phyloP scores from a whole-genome alignment of 805 yeast genomes.

The Candida golubevii region DNA sequence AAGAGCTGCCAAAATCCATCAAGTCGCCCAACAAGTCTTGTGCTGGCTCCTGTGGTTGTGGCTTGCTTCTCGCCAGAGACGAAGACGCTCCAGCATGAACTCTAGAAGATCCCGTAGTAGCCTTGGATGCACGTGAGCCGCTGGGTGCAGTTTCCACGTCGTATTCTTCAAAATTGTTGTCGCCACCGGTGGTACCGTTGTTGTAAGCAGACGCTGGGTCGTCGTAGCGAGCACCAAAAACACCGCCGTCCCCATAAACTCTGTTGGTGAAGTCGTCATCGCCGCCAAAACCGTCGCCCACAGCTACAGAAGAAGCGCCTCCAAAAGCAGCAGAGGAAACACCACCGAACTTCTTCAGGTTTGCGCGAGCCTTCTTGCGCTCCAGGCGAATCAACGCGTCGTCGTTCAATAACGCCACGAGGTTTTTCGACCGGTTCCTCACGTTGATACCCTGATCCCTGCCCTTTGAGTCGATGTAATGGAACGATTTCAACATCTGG shows the following conservation, averaged over 20 bases:
- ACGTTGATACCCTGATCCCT: conserved; percentile 95
- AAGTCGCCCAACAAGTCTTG: conserved; percentile 49
- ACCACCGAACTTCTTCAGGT: conserved; percentile 78
- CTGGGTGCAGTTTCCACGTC: conserved; percentile 35
- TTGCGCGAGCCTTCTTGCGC: conserved; percentile 85
- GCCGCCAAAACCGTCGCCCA: conserved; percentile 28
- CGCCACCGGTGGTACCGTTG: conserved; percentile 31
- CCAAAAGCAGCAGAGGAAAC: conserved; percentile 55
- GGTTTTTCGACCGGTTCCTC: conserved; percentile 80
- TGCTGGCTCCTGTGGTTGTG: conserved; percentile 24
- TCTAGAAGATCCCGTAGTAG: conserved; percentile 36
- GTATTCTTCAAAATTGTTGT: conserved; percentile 57
- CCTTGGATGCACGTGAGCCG: conserved; percentile 18
- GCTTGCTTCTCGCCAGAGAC: conserved; percentile 20
- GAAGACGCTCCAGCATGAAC: conserved; percentile 24
- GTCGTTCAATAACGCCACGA: conserved; percentile 68
- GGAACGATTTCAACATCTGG: conserved; percentile 87
- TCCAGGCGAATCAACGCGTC: conserved; percentile 75
- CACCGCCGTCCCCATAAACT: conserved; percentile 71
- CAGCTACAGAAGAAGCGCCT: conserved; percentile 41
- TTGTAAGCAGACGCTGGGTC: conserved; percentile 47
- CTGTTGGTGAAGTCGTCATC: conserved; percentile 49
- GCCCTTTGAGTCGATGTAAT: conserved; percentile 89
- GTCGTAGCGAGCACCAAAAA: conserved; percentile 61
- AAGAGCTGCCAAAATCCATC: conserved; percentile 34